phyloP scores from a whole-genome alignment of 169 alveolate genomes.

The Plasmodium chabaudi region DNA sequence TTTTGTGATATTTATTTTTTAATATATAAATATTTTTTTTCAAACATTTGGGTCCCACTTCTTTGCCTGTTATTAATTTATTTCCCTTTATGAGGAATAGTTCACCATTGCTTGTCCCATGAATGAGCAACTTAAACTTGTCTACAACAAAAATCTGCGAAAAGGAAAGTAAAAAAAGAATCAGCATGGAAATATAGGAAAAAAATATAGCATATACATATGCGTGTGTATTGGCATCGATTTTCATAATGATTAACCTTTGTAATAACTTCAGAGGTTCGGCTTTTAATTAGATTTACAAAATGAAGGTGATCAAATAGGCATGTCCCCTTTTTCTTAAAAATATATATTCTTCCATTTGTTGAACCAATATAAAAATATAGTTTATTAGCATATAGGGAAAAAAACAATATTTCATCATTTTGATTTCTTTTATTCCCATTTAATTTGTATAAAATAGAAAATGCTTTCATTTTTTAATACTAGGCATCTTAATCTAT shows the following conservation, averaged over 20 bases:
- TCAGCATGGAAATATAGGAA: background rate
- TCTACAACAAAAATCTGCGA: constrained; percentile 37
- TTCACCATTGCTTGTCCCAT: constrained; percentile 59
- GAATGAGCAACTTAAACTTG: constrained; percentile 4
- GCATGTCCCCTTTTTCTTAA: constrained; percentile 20
- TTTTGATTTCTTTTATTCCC: constrained; percentile 10
- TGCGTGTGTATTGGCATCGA: no score
- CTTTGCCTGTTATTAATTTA: constrained; percentile 14
- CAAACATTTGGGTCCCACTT: background rate
- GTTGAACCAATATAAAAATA: constrained; percentile 59
- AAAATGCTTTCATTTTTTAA: constrained; percentile 69
- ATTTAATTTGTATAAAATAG: constrained; percentile 43
- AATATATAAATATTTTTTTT: background rate
- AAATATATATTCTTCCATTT: constrained; percentile 56
- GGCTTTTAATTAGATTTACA: constrained; percentile 14
- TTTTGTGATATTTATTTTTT: constrained; percentile 10
- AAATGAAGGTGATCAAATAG: constrained; percentile 11
- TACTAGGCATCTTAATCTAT: background rate
- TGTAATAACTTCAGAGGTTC: constrained; percentile 19
- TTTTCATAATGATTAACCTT: constrained; percentile 14
- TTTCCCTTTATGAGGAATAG: constrained; percentile 9
- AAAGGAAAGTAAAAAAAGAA: background rate
- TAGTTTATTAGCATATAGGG: constrained; percentile 12
- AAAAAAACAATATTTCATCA: constrained; percentile 26
- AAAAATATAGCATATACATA: no score